These are phyloP conservation scores for Cutaneotrichosporon sp. DNA, from an alignment of 1,284 basidiomycete species.

Conservation along the genomic window DNA sequence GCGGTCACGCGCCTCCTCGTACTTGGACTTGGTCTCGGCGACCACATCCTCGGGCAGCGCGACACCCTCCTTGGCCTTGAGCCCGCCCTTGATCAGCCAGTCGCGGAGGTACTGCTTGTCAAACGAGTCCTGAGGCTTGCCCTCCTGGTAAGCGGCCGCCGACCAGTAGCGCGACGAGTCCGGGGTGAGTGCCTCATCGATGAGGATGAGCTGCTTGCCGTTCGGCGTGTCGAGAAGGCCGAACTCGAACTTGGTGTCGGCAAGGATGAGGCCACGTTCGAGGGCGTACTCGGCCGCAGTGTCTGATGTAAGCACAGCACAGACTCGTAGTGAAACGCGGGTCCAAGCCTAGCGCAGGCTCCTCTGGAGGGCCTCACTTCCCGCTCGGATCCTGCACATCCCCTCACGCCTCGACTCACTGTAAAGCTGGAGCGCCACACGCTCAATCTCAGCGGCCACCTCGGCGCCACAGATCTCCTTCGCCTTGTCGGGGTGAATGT, in stretches of 20 bases:
- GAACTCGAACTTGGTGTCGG: conserved; percentile 92
- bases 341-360: neutral
- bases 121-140: conserved; percentile 80
- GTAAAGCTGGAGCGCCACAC: conserved; percentile 52
- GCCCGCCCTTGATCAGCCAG: conserved; percentile 71
- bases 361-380: neutral
- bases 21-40: conserved; percentile 70
- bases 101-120: conserved; percentile 97
- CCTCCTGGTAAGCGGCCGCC: conserved; percentile 68
- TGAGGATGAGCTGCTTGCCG: conserved; percentile 69
- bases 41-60: conserved; percentile 74
- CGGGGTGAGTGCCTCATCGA: conserved; percentile 95
- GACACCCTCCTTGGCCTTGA: conserved; percentile 74
- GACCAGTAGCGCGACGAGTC: conserved; percentile 99
- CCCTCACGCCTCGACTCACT: conserved; percentile 31
- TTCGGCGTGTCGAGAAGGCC: conserved; percentile 60
- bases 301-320: conserved; percentile 25
- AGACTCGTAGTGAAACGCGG: neutral
- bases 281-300: conserved; percentile 76
- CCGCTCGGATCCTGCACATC: neutral
- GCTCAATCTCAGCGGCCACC: conserved; percentile 50
- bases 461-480: conserved; percentile 54
- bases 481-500: conserved; percentile 83
- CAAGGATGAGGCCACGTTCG: conserved; percentile 84
- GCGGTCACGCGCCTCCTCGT: conserved; percentile 71